Evolutionary conservation across 176 grass and related monocot species (phyloP).

Genomic region (Pontederia crassipes): DNA sequence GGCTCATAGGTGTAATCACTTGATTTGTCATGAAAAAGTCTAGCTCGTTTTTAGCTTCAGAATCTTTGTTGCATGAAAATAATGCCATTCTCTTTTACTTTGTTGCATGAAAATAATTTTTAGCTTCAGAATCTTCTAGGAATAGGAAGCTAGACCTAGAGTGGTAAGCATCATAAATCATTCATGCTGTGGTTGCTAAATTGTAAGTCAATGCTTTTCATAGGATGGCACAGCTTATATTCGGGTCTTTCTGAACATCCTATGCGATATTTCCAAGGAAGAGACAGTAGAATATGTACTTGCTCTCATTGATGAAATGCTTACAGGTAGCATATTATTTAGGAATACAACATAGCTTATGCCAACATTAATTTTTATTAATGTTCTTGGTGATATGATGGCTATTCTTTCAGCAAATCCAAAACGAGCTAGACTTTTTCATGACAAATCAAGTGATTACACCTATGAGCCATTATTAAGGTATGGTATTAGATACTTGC

Average conservation of each 20-base stretch:
- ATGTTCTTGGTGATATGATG: slow-evolving; percentile 23
- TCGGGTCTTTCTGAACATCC: slow-evolving; percentile 67
- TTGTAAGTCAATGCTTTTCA: not conserved
- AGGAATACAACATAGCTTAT: not conserved
- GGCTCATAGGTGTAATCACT: slow-evolving; percentile 91
- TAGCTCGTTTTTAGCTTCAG: slow-evolving; percentile 53
- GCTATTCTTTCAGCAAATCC: slow-evolving; percentile 62
- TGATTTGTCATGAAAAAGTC: slow-evolving; percentile 76
- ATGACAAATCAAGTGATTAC: slow-evolving; percentile 80
- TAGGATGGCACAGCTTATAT: slow-evolving; percentile 87
- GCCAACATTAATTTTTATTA: not conserved
- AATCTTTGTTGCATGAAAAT: too few species aligned
- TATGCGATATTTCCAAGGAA: slow-evolving; percentile 80
- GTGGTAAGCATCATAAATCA: not conserved
- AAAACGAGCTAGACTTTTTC: slow-evolving; percentile 71
- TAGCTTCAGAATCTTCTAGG: too few species aligned
- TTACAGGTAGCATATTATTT: slow-evolving; percentile 47
- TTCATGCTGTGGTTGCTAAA: slow-evolving; percentile 2
- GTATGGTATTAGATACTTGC: not conserved
- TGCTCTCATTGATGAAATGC: slow-evolving; percentile 94
- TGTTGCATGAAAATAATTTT: too few species aligned
- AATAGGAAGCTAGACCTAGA: not conserved
- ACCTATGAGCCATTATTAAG: slow-evolving; percentile 90
- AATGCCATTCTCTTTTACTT: too few species aligned
- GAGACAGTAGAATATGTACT: slow-evolving; percentile 89